Base-by-base conservation (phyloP, 2,329 filamentous ascomycete species). In the Claviceps lovelessii region DNA sequence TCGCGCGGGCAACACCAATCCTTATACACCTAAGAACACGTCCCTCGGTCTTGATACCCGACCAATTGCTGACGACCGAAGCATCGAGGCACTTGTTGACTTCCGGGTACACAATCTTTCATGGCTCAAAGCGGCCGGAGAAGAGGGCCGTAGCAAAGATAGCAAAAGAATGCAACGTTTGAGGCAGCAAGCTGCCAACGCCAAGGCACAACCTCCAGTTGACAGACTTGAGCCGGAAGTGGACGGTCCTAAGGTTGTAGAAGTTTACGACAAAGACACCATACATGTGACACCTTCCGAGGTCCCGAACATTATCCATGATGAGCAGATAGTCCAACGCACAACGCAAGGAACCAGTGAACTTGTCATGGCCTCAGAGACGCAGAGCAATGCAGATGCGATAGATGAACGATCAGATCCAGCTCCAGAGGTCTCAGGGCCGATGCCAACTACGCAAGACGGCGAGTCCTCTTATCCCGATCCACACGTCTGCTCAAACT, bases 31-130 rank as follows among this genome's bases (percentile, higher is more conserved):
- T 0, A 93, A 88, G 63, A 88, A 86, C 55, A 95, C 90, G 0
- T 75, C 91, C 1, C 78, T 97, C 2, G 93, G 93, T 0, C 90
- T 96, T 62, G 90, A 97, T 61, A 98, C 93, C 0, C 86, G 83
- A 54, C 85, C 86, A 39, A 84, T 97, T 51, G 91, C 93, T 2
- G 93, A 98, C 69, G 85, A 88, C 52, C 83, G 93, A 57, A 96
- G 90, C 63, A 83, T 95, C 6, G 91, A 97, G 67, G 85, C 83
- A 29, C 77, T 97, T 28, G 89, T 97, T 9, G 90, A 97, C 65
- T 96, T 96, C 68, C 83, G 87, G 31, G 76, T 88, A 45, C 91
- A 94, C 53, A 98, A 98, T 66, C 74, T 95, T 31, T 80, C 78
- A 46, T 96, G 90, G 89, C 72, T 97, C 50, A 80, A 80, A 64